Conservation (phyloP, 2,329 filamentous ascomycete species). For the Aspergillus chevalieri region DNA sequence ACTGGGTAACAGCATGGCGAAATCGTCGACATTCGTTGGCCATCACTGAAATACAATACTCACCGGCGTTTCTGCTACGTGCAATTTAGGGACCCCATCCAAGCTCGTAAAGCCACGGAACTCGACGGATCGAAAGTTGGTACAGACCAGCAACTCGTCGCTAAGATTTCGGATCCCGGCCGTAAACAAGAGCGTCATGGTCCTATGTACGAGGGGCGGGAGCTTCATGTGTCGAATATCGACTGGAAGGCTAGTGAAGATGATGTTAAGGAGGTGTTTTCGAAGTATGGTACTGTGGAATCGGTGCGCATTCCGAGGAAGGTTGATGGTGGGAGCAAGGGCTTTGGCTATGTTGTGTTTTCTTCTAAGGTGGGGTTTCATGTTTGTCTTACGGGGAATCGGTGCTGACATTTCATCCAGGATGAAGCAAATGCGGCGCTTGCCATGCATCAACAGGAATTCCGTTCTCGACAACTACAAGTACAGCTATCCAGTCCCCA, state of each 20-base stretch:
- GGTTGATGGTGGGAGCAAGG: conserved; percentile 62
- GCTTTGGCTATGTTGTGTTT: conserved; percentile 76
- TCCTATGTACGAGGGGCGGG: conserved; percentile 77
- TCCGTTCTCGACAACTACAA: conserved; percentile 61
- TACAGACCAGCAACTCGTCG: conserved; percentile 62
- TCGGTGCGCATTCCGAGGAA: conserved; percentile 65
- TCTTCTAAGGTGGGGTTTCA: conserved; percentile 49
- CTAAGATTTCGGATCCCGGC: conserved; percentile 77
- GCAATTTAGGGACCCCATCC: conserved; percentile 68
- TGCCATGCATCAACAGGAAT: conserved; percentile 64
- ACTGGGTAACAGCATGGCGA: conserved; percentile 57
- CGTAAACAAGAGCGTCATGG: conserved; percentile 73
- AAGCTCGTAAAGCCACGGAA: conserved; percentile 63
- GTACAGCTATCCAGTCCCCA: conserved; percentile 52
- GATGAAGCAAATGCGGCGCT: conserved; percentile 61
- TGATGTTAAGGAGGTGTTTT: conserved; percentile 66
- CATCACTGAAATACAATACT: conserved; percentile 82
- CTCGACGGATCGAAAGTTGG: conserved; percentile 67
- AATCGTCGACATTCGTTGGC: conserved; percentile 79
- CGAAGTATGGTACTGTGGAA: conserved; percentile 68
- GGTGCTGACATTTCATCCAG: conserved; percentile 25
- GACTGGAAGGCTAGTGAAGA: conserved; percentile 57
- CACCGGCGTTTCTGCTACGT: conserved; percentile 93
- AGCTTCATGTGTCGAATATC: conserved; percentile 71
- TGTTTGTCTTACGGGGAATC: not conserved